phyloP scores from a whole-genome alignment of 805 yeast species.

The Starmerella bacillaris region DNA sequence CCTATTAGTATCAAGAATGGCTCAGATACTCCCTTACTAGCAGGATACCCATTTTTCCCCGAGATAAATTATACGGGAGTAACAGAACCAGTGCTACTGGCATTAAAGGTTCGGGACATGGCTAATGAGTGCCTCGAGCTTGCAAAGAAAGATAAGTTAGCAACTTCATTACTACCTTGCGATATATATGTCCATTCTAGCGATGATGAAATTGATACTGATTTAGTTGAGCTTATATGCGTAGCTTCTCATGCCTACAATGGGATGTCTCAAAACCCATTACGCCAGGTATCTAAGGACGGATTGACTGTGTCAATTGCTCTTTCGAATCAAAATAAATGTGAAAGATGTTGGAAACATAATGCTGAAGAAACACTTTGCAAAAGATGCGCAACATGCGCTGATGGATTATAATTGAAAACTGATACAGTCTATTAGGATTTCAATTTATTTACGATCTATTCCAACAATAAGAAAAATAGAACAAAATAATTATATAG shows the following conservation, averaged over 20 bases:
- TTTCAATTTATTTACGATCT: no score
- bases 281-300: constrained; percentile 17
- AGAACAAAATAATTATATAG: no score
- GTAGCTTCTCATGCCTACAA: constrained; percentile 45
- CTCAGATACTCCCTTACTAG: constrained; percentile 30
- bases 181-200: constrained; percentile 26
- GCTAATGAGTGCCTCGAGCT: constrained; percentile 37
- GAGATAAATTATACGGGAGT: constrained; percentile 10
- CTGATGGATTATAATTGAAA: no score
- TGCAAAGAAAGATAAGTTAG: constrained; percentile 35
- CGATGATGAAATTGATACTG: constrained; percentile 17
- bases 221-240: constrained; percentile 39
- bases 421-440: no score
- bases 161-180: constrained; percentile 39
- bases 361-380: constrained; percentile 48
- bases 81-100: constrained; percentile 21
- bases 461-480: no score
- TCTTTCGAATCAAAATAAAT: constrained; percentile 37
- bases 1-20: constrained; percentile 23
- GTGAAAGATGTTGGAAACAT: constrained; percentile 91
- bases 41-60: constrained; percentile 24
- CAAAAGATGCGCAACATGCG: constrained; percentile 44
- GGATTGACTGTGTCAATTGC: constrained; percentile 26
- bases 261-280: constrained; percentile 15
- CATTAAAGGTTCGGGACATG: constrained; percentile 30